Evolutionary conservation across 805 yeast genomes (phyloP).

Genomic region (Pichia membranifaciens): DNA sequence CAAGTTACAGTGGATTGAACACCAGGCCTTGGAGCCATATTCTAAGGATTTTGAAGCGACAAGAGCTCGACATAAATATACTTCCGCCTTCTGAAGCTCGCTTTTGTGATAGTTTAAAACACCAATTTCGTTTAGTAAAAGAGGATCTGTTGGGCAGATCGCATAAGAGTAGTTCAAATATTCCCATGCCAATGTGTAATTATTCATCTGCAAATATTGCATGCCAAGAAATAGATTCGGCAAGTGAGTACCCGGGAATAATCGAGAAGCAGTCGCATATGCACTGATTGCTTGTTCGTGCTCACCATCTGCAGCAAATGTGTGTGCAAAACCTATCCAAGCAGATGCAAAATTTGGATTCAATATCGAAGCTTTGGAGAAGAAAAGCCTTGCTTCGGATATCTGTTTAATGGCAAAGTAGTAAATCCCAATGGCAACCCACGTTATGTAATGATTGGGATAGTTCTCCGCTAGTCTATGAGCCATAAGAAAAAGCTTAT

Average conservation of each 20-base stretch:
- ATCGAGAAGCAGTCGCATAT: constrained; percentile 88
- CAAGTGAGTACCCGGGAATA: constrained; percentile 85
- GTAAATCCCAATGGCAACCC: constrained; percentile 91
- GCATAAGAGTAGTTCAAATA: constrained; percentile 69
- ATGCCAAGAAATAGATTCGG: constrained; percentile 90
- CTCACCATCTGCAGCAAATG: constrained; percentile 97
- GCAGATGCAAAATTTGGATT: constrained; percentile 91
- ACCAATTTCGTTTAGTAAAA: constrained; percentile 85
- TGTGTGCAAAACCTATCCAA: constrained; percentile 98
- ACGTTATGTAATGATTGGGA: constrained; percentile 76
- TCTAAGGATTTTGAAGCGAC: constrained; percentile 61
- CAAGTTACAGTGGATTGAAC: constrained; percentile 76
- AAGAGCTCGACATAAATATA: constrained; percentile 63
- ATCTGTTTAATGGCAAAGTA: constrained; percentile 69
- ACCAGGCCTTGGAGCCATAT: constrained; percentile 77
- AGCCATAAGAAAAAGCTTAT: constrained; percentile 71
- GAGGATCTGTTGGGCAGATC: constrained; percentile 80
- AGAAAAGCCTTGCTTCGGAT: constrained; percentile 78
- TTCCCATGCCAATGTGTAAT: constrained; percentile 77
- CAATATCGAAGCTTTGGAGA: constrained; percentile 81
- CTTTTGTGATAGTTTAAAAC: constrained; percentile 79
- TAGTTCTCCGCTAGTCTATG: constrained; percentile 82
- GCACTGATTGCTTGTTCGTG: constrained; percentile 98
- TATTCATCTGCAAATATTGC: constrained; percentile 90
- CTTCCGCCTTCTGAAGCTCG: constrained; percentile 63